Conservation (phyloP, 2,329 filamentous ascomycete species). For the Huntiella omanensis region DNA sequence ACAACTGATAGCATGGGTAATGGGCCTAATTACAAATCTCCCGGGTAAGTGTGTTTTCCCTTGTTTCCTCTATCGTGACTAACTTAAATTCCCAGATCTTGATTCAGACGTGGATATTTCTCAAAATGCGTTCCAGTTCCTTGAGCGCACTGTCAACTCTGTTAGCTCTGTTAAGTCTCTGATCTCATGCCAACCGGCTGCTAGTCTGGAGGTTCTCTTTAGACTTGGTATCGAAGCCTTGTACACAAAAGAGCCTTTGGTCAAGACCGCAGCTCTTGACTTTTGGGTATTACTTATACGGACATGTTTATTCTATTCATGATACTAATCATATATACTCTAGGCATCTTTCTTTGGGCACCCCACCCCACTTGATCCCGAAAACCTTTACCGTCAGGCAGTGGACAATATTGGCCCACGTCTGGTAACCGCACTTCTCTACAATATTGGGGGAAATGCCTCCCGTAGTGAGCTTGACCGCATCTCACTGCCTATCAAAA, state of each 20-base stretch:
- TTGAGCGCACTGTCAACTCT: constrained; percentile 44
- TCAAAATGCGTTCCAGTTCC: constrained; percentile 55
- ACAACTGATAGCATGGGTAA: constrained; percentile 40
- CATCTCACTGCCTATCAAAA: constrained; percentile 52
- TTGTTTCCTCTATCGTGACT: not conserved
- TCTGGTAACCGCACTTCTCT: constrained; percentile 38
- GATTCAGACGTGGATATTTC: constrained; percentile 57
- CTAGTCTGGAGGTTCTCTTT: constrained; percentile 46
- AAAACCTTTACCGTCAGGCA: constrained; percentile 27
- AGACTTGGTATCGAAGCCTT: constrained; percentile 53
- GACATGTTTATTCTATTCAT: not conserved
- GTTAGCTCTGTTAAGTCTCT: constrained; percentile 36
- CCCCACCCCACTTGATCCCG: constrained; percentile 22
- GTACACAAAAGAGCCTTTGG: constrained; percentile 51
- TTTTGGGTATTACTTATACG: constrained; percentile 44
- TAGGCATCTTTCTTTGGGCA: constrained; percentile 34
- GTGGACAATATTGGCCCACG: constrained; percentile 42
- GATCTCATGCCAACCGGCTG: constrained; percentile 25
- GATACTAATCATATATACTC: constrained; percentile 1
- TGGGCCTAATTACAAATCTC: constrained; percentile 42
- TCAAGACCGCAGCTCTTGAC: constrained; percentile 53
- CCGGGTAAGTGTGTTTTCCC: constrained; percentile 24
- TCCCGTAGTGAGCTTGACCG: constrained; percentile 55
- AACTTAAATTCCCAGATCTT: constrained; percentile 25
- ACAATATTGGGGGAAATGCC: constrained; percentile 49